These are phyloP conservation scores for Peronospora farinosa DNA, from an alignment of 352 stramenopile genomes.

Conservation along the genomic window DNA sequence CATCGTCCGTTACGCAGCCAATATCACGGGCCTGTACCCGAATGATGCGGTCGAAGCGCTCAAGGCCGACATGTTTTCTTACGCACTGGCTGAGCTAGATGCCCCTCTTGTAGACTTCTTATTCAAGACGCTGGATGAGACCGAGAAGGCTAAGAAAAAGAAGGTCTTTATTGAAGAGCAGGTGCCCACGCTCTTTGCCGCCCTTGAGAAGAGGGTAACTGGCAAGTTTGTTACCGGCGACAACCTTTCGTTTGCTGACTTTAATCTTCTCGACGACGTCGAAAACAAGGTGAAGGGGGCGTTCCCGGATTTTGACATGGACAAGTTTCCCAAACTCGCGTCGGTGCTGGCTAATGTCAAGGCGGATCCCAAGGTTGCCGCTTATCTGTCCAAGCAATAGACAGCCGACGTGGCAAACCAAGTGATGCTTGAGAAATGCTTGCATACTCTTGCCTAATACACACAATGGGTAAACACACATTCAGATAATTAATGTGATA, in stretches of 20 bases:
- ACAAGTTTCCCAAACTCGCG: slow-evolving; percentile 38
- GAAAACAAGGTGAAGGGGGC: slow-evolving; percentile 31
- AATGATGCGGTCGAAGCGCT: slow-evolving; percentile 45
- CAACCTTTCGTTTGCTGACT: slow-evolving; percentile 43
- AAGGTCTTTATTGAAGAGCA: slow-evolving; percentile 44
- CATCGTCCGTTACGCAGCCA: slow-evolving; percentile 50
- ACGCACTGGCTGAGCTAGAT: slow-evolving; percentile 36
- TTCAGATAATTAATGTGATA: too few relatives aligned
- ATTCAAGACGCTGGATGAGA: slow-evolving; percentile 31
- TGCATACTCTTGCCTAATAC: too few relatives aligned
- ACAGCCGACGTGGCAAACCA: neutral
- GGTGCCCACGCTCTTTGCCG: slow-evolving; percentile 19
- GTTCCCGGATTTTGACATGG: slow-evolving; percentile 26
- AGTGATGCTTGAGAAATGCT: too few relatives aligned
- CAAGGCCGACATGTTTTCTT: slow-evolving; percentile 44
- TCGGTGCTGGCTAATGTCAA: slow-evolving; percentile 35
- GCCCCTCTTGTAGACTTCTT: slow-evolving; percentile 28
- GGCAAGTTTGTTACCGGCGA: slow-evolving; percentile 50
- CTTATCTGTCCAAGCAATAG: slow-evolving; percentile 35
- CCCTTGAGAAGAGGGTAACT: slow-evolving; percentile 37
- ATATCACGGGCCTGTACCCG: slow-evolving; percentile 56
- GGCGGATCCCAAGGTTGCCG: slow-evolving; percentile 33
- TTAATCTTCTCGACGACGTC: slow-evolving; percentile 45
- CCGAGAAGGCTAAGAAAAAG: slow-evolving; percentile 37
- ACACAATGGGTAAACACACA: too few relatives aligned